A percentile compares a stretch with the other conserved stretches of the same genome.
These are phyloP conservation scores for Sorghum bicolor DNA, from an alignment of 176 grass and related monocot genomes.

Conservation along the genomic window DNA sequence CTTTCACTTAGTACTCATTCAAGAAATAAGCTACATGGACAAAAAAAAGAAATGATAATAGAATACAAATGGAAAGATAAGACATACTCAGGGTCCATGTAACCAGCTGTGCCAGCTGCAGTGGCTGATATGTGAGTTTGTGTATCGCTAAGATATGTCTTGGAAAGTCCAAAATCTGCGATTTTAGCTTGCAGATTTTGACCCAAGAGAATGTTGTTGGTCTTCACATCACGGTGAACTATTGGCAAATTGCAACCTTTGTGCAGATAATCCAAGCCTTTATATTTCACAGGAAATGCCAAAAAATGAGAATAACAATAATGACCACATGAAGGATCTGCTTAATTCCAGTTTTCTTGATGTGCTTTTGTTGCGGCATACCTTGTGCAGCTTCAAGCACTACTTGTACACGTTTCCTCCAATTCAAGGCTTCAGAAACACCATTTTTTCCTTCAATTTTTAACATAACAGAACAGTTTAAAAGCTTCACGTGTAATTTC, in stretches of 20 bases:
- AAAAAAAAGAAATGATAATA: no score
- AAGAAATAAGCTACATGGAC: background rate
- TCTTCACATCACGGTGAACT: slow-evolving; percentile 54
- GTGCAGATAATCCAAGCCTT: slow-evolving; percentile 55
- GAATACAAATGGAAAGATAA: no score
- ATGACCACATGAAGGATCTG: no score
- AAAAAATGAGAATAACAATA: no score
- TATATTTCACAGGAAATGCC: background rate
- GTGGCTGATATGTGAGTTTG: slow-evolving; percentile 22
- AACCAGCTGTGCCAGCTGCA: slow-evolving; percentile 38
- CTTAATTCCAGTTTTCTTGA: background rate
- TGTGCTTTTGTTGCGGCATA: background rate
- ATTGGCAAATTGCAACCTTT: slow-evolving; percentile 23
- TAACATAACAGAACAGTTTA: background rate
- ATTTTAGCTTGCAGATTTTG: slow-evolving; percentile 31
- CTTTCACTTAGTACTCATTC: background rate
- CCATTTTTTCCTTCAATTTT: slow-evolving; percentile 4
- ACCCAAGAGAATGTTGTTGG: slow-evolving; percentile 47
- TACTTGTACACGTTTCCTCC: slow-evolving; percentile 15
- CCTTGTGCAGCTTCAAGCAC: slow-evolving; percentile 36
- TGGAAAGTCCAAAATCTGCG: slow-evolving; percentile 51
- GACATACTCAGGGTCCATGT: slow-evolving; percentile 50
- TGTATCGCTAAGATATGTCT: background rate
- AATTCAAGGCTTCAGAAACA: background rate
- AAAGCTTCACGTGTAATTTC: background rate